Conservation (phyloP, 805 yeast species). For the Hyphopichia homilentoma region DNA sequence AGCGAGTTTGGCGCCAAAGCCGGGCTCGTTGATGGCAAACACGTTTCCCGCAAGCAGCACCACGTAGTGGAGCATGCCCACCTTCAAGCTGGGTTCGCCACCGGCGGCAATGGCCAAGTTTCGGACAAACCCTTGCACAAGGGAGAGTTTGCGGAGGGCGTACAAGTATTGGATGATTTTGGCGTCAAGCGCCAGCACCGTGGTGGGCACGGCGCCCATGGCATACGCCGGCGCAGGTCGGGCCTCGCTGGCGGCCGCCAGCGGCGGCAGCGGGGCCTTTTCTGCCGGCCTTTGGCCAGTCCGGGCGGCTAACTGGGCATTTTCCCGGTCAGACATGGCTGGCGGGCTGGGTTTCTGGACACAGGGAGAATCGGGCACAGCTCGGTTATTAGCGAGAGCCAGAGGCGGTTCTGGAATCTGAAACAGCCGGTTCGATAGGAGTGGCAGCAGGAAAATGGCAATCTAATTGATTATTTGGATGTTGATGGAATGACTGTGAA, state of each 20-base stretch:
- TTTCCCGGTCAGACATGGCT: no score
- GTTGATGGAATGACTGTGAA: no score
- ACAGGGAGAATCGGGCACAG: no score
- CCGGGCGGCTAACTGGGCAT: no score
- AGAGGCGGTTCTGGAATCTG: no score
- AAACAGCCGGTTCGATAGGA: no score
- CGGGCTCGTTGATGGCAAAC: slow-evolving; percentile 35
- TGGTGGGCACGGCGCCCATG: not conserved
- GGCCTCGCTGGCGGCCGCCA: not conserved
- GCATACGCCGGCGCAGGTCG: not conserved
- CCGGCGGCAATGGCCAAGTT: slow-evolving; percentile 22
- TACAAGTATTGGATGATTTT: slow-evolving; percentile 57
- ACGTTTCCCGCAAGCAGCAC: slow-evolving; percentile 25
- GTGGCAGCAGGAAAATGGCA: no score
- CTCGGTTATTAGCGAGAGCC: no score
- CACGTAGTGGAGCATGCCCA: slow-evolving; percentile 36
- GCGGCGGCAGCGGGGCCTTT: no score
- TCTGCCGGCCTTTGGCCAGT: no score
- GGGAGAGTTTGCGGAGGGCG: slow-evolving; percentile 47
- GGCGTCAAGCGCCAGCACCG: slow-evolving; percentile 49
- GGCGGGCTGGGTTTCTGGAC: no score
- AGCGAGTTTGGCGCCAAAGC: slow-evolving; percentile 24
- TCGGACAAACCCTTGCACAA: slow-evolving; percentile 28
- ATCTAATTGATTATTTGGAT: no score
- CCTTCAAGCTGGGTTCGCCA: slow-evolving; percentile 18